phyloP scores from a whole-genome alignment of 2,329 filamentous ascomycete species.

The Nannizziopsis arthrosporioides region DNA sequence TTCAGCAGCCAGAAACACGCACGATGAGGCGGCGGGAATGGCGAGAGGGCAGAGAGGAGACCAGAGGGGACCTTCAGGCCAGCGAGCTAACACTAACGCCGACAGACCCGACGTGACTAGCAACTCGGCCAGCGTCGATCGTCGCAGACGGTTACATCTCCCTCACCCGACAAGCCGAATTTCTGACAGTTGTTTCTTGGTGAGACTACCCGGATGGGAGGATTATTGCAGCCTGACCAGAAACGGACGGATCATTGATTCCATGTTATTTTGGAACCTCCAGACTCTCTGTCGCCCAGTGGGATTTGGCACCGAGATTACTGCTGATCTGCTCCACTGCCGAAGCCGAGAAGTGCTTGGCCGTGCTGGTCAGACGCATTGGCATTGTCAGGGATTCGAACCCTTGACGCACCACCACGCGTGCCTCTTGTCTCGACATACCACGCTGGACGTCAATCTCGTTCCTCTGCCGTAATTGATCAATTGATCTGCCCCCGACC shows the following conservation, averaged over 20 bases:
- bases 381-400: slow-evolving; percentile 9
- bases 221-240: too few species aligned
- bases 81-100: too few species aligned
- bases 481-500: too few species aligned
- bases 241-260: background rate
- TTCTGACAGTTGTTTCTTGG: too few species aligned
- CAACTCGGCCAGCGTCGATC: slow-evolving; percentile 2
- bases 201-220: too few species aligned
- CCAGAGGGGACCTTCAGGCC: too few species aligned
- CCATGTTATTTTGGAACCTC: slow-evolving; percentile 1
- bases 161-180: too few species aligned
- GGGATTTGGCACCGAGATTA: background rate
- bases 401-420: background rate
- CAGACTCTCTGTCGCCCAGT: background rate
- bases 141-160: slow-evolving; percentile 7
- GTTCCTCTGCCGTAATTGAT: too few species aligned
- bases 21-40: too few species aligned
- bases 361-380: slow-evolving; percentile 10
- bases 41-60: too few species aligned
- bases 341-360: slow-evolving; percentile 8
- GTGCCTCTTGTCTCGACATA: background rate
- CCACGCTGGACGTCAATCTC: too few species aligned
- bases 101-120: background rate
- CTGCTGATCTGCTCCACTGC: background rate
- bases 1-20: too few species aligned